Base-by-base conservation (phyloP, 2,329 filamentous ascomycete species). In the Monosporascus sp. region DNA sequence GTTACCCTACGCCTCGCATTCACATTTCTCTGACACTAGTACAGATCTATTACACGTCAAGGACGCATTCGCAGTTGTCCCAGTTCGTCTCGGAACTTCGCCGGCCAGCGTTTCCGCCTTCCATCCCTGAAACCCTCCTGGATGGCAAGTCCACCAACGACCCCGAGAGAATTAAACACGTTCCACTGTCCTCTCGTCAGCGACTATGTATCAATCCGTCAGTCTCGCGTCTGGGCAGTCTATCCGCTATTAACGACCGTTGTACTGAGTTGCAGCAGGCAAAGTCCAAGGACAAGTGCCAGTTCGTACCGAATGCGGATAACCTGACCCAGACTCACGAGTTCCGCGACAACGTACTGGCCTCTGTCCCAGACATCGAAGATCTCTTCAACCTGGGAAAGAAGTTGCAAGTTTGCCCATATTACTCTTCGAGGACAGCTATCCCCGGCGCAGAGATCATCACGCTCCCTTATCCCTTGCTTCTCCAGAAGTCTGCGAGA, bases 281-380 rank as follows among this genome's bases (percentile, higher is more conserved):
- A 0, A 79, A 81, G 52, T 73, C 83, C 1, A 76, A 81, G 52
- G 80, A 86, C 14, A 85, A 85, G 60, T 99, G 94, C 66, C 73
- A 81, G 0, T 96, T 85, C 65, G 75, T 96, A 15, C 90, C 90
- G 0, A 87, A 78, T n/a, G 86, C 90, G 52, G 88, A 94, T 2
- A 87, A 88, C 20, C 76, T 90, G 50, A 74, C 79, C 5, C 74
- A 88, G 25, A 83, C 90, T 0, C 83, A 91, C 51, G 83, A 89
- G 49, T 97, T 99, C 61, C 85, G 92, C 18, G 93, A 97, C 65
- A 84, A 89, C 59, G 82, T 89, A 1, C 74, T 97, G 37, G 91
- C 94, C 1, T 90, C 83, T 0, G 81, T 99, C 7, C 87, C 89
- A 2, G 94, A 99, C 64, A 97, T 99, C 52, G 94, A 99, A 68